Conservation (phyloP, 2,329 filamentous ascomycete species). For the Lachnellula arida region DNA sequence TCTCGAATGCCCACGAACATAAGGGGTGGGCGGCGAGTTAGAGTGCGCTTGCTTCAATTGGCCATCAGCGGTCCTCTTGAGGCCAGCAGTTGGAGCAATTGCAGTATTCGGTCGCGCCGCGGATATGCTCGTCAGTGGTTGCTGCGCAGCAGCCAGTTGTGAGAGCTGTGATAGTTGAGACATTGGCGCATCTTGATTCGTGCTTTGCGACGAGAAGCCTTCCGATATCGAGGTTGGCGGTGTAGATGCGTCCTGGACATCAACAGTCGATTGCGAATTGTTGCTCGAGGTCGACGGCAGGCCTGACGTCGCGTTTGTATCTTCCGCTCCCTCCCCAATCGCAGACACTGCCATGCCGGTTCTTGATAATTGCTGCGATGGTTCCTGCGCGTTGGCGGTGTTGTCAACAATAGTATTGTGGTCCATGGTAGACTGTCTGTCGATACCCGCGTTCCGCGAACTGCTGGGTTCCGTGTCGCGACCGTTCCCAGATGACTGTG, state of each 20-base stretch:
- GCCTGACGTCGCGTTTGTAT: constrained; percentile 6
- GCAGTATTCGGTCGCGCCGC: constrained; percentile 18
- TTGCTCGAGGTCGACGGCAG: constrained; percentile 32
- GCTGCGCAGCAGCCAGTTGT: constrained; percentile 50
- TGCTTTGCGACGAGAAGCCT: constrained; percentile 34
- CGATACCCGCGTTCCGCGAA: constrained; percentile 22
- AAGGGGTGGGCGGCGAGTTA: constrained; percentile 38
- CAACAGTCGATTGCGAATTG: constrained; percentile 42
- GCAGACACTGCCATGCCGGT: constrained; percentile 8
- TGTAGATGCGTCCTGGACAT: constrained; percentile 37
- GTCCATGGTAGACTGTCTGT: constrained; percentile 18
- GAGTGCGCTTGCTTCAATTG: constrained; percentile 56
- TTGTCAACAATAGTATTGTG: constrained; percentile 21
- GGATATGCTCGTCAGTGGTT: constrained; percentile 27
- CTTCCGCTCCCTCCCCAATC: constrained; percentile 6
- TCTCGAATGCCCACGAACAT: constrained; percentile 54
- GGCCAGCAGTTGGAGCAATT: constrained; percentile 36
- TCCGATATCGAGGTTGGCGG: constrained; percentile 34
- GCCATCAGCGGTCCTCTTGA: constrained; percentile 76
- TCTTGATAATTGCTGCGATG: constrained; percentile 4
- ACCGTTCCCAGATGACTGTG: constrained; percentile 18
- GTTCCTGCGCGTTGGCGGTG: constrained; percentile 9
- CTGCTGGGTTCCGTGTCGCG: constrained; percentile 17
- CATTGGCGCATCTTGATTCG: constrained; percentile 45
- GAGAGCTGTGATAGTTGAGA: constrained; percentile 56